A percentile compares a stretch with the other conserved stretches of the same genome.
phyloP scores from a whole-genome alignment of 2,329 filamentous ascomycete species.

The Colletotrichum tanaceti region DNA sequence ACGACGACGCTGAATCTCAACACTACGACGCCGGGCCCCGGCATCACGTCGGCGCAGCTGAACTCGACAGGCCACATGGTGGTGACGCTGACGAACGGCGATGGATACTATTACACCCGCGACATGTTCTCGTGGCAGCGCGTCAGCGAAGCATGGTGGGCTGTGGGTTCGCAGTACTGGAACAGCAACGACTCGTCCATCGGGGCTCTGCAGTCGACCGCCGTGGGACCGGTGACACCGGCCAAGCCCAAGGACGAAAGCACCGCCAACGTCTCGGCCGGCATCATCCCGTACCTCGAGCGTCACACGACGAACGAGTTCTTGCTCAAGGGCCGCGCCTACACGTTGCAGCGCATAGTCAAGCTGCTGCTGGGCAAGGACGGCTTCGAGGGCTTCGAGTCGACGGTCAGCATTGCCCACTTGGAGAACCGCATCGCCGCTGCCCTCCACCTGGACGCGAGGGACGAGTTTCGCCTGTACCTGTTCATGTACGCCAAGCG shows the following conservation, averaged over 20 bases:
- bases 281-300: constrained; percentile 92
- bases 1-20: constrained; percentile 82
- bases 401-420: constrained; percentile 90
- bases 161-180: constrained; percentile 98
- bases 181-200: constrained; percentile 95
- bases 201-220: constrained; percentile 79
- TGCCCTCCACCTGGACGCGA: constrained; percentile 83
- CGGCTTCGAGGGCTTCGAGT: constrained; percentile 92
- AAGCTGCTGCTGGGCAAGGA: constrained; percentile 89
- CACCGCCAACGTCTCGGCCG: constrained; percentile 78
- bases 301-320: constrained; percentile 95
- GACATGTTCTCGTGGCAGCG: constrained; percentile 93
- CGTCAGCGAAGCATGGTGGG: constrained; percentile 98
- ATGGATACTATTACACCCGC: constrained; percentile 90
- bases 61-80: constrained; percentile 89
- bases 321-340: constrained; percentile 89
- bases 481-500: constrained; percentile 99
- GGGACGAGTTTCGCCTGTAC: constrained; percentile 93
- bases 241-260: constrained; percentile 59
- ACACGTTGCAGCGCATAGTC: constrained; percentile 89
- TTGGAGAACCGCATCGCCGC: constrained; percentile 94
- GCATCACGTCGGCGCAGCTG: constrained; percentile 89
- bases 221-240: constrained; percentile 68
- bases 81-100: constrained; percentile 92
- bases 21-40: constrained; percentile 78